Evolutionary conservation across 176 grass and related monocot genomes (phyloP).

Genomic region (Zizania latifolia): DNA sequence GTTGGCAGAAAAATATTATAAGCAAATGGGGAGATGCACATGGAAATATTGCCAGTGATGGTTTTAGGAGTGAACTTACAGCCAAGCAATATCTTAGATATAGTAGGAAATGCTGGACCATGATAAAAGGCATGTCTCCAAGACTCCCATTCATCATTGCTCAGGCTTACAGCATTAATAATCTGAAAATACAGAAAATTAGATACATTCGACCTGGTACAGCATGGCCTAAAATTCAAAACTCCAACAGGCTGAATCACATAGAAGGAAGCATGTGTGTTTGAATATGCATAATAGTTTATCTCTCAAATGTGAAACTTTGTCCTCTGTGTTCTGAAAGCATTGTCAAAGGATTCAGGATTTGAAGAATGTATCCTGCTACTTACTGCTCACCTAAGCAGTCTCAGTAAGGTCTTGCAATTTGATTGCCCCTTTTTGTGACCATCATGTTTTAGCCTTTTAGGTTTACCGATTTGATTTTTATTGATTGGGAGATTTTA

Average conservation of each 20-base stretch:
- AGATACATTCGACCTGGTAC: conserved; percentile 5
- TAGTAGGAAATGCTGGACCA: conserved; percentile 72
- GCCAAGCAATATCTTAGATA: conserved; percentile 72
- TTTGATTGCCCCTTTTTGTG: neutral
- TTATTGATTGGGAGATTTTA: neutral
- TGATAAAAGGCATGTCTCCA: conserved; percentile 67
- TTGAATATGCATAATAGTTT: neutral
- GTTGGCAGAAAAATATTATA: neutral
- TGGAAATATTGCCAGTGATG: neutral
- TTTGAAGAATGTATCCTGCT: neutral
- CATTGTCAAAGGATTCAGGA: neutral
- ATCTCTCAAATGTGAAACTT: conserved; percentile 6
- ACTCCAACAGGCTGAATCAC: conserved; percentile 5
- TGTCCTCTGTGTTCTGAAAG: neutral
- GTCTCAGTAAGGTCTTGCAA: neutral
- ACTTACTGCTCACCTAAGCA: neutral
- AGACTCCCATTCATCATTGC: conserved; percentile 42
- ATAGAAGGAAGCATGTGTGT: neutral
- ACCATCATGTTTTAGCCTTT: neutral
- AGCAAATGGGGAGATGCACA: neutral
- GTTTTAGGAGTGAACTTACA: conserved; percentile 38
- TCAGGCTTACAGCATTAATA: conserved; percentile 28
- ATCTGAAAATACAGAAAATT: conserved; percentile 47
- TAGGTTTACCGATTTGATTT: neutral
- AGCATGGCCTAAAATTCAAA: neutral